Percentiles rank a stretch among this genome's conserved stretches.
These are phyloP conservation scores for Oxyria digyna DNA, from an alignment of 148 eudicot species.

Conservation along the genomic window DNA sequence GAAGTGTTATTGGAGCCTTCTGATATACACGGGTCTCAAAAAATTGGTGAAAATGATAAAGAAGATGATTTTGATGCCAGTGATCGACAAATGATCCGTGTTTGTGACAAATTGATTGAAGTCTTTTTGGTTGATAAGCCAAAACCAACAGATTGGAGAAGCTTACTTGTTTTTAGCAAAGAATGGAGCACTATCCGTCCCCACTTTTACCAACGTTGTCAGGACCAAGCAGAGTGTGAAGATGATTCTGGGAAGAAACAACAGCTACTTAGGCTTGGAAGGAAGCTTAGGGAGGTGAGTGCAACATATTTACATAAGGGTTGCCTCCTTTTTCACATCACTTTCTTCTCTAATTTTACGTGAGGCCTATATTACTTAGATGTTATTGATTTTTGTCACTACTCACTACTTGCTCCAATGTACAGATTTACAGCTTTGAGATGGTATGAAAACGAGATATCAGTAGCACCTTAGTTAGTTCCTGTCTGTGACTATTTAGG, in stretches of 20 bases:
- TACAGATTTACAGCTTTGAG: not conserved
- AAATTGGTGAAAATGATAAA: slow-evolving; percentile 12
- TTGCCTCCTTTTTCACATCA: not conserved
- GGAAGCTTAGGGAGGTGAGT: slow-evolving; percentile 87
- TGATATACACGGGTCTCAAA: slow-evolving; percentile 12
- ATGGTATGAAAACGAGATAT: not conserved
- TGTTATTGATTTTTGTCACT: not conserved
- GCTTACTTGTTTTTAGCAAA: slow-evolving; percentile 59
- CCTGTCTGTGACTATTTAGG: not conserved
- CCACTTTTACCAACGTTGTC: slow-evolving; percentile 63
- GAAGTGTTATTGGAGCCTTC: slow-evolving; percentile 11
- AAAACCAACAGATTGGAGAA: slow-evolving; percentile 82
- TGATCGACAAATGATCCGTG: slow-evolving; percentile 40
- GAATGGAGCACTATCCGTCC: slow-evolving; percentile 63
- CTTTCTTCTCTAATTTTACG: not conserved
- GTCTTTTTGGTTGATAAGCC: slow-evolving; percentile 90
- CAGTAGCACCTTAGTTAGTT: not conserved
- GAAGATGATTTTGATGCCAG: slow-evolving; percentile 25
- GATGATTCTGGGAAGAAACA: slow-evolving; percentile 66
- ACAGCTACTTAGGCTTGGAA: slow-evolving; percentile 55
- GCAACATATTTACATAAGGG: not conserved
- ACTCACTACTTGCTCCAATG: not conserved
- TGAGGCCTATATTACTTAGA: not conserved
- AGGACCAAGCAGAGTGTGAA: slow-evolving; percentile 65
- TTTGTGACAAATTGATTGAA: slow-evolving; percentile 77